These are phyloP conservation scores for Blastocystis sp. DNA, from an alignment of 352 stramenopile genomes.

Conservation along the genomic window DNA sequence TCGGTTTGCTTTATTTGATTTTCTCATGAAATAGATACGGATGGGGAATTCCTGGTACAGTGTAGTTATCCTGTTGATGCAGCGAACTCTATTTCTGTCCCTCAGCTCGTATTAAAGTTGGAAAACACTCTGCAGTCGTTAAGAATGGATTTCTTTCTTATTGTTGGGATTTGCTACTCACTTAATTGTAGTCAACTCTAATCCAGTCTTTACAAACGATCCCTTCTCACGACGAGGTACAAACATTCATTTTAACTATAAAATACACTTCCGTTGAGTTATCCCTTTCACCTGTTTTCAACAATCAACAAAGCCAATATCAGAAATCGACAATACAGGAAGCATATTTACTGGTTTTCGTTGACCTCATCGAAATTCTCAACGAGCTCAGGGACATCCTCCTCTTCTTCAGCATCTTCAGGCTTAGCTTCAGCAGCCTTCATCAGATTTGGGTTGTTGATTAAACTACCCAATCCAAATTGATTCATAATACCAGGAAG, in stretches of 20 bases:
- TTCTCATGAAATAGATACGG: neutral
- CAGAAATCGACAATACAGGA: constrained; percentile 50
- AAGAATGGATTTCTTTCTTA: neutral
- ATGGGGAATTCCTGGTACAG: neutral
- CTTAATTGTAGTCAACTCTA: neutral
- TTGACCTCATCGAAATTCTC: constrained; percentile 96
- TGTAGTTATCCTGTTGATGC: neutral
- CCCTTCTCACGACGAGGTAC: neutral
- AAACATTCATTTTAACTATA: neutral
- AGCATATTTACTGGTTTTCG: constrained; percentile 64
- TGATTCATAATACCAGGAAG: constrained; percentile 95
- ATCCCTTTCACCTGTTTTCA: neutral
- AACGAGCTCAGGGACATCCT: constrained; percentile 92
- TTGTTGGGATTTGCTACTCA: neutral
- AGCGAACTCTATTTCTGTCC: neutral
- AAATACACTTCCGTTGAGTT: neutral
- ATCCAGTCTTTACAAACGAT: neutral
- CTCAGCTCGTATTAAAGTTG: neutral
- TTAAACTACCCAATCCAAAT: constrained; percentile 89
- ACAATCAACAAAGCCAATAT: constrained; percentile 28
- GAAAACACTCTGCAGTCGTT: neutral
- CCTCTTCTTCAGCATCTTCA: constrained; percentile 81
- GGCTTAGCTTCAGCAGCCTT: constrained; percentile 68
- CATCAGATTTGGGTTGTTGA: constrained; percentile 86
- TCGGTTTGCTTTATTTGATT: neutral